Evolutionary conservation across 2,329 filamentous ascomycete species (phyloP), one percentile per base, ranked within the genome.

Genomic region (Clarireedia sp.): DNA sequence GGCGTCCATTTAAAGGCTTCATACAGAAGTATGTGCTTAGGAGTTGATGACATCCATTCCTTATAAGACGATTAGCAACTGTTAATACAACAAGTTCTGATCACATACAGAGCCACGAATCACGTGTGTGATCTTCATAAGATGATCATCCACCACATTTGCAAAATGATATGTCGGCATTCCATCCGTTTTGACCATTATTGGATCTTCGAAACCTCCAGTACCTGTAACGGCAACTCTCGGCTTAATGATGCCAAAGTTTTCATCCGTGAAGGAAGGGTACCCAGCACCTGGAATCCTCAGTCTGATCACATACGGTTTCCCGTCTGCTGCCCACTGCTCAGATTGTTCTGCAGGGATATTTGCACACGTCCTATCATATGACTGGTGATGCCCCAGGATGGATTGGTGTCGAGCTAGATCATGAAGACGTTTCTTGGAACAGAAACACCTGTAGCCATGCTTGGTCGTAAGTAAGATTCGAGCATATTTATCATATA

Each of bases 21-120:
- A 68, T 94, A 94, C n/a, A 94, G 78, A 73, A 48, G 76, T 56
- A 86, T 74, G 67, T 88, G 85, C 67, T 87, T 88, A 0, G 91
- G 90, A 0, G 94, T 97, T 0, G 91, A 96, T 36, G 92, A 83
- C 73, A 99, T 87, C 94, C 94, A 99, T 79, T 99, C 94, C 78
- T 88, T 52, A 54, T 33, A 9, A 29, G 33, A 29, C 5, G 16
- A 59, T 38, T 56, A 54, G 50, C 36, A 49, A 24, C 2, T 57
- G 44, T 50, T 24, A 19, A 7, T 8, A 24, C 19, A 43, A 19
- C 52, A 19, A 37, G 16, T 17, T 24, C 26, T 36, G 24, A 36
- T 5, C 5, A 71, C 79, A 65, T 72, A 87, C 85, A 24, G 87
- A 86, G 52, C 92, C 94, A 43, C 94, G 85, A 57, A 99, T 88